A percentile compares a stretch with the other conserved stretches of the same genome.
These are phyloP conservation scores for Zasmidium cellare DNA, from an alignment of 2,329 filamentous ascomycete genomes.

Conservation along the genomic window DNA sequence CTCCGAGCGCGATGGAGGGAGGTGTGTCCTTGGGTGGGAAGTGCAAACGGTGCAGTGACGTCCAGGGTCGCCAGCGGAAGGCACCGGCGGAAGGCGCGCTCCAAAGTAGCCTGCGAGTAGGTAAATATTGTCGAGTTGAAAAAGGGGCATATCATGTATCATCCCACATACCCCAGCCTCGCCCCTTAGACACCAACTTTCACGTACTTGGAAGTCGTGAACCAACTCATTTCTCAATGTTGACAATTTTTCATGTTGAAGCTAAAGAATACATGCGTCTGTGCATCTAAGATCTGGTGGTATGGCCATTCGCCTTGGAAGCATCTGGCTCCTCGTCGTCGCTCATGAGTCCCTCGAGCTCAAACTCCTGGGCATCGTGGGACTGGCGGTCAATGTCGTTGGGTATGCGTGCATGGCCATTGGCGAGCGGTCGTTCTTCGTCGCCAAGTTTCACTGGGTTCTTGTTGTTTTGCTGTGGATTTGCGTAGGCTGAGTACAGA, in stretches of 20 bases:
- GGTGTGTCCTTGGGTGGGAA: neutral
- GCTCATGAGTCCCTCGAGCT: slow-evolving; percentile 84
- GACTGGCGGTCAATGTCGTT: slow-evolving; percentile 56
- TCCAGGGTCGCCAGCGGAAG: neutral
- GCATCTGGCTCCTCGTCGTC: slow-evolving; percentile 68
- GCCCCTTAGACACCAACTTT: neutral
- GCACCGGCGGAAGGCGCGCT: too few species aligned
- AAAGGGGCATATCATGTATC: neutral
- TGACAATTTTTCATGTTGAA: too few species aligned
- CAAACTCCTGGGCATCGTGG: slow-evolving; percentile 86
- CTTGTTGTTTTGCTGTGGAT: slow-evolving; percentile 37
- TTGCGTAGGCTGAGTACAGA: slow-evolving; percentile 71
- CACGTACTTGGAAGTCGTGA: neutral
- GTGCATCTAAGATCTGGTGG: neutral
- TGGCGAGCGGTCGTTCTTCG: slow-evolving; percentile 32
- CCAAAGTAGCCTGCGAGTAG: too few species aligned
- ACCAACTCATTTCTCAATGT: too few species aligned
- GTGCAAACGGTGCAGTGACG: neutral
- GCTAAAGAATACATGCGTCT: neutral
- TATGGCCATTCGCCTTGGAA: slow-evolving; percentile 16
- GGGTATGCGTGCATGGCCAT: slow-evolving; percentile 48
- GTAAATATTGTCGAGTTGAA: neutral
- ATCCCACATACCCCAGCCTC: neutral
- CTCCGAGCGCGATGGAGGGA: neutral
- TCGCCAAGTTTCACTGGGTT: slow-evolving; percentile 35